Conservation (phyloP, 305 asterid genomes). For the Solanum aculeatissimum region DNA sequence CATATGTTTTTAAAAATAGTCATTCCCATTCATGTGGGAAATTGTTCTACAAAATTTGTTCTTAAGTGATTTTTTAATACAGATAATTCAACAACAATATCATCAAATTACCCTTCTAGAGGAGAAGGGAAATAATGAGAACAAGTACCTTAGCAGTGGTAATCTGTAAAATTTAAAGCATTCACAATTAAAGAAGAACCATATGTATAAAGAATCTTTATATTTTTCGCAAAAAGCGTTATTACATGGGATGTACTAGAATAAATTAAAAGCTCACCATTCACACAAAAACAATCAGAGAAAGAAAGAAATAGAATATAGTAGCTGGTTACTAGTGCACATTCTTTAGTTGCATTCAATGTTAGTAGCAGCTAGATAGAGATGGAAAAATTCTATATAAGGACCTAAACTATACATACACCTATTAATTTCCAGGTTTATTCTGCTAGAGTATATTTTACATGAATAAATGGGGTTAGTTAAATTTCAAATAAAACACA, state of each 20-base stretch:
- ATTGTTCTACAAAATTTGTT: too few relatives aligned
- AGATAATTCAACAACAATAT: too few relatives aligned
- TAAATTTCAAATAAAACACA: not conserved
- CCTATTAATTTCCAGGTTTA: not conserved
- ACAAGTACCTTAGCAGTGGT: not conserved
- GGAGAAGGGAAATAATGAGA: not conserved
- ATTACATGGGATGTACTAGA: not conserved
- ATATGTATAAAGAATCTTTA: not conserved
- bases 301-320: not conserved
- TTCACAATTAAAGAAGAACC: not conserved
- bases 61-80: too few relatives aligned
- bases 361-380: not conserved
- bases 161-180: not conserved
- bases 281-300: not conserved
- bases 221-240: not conserved
- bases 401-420: not conserved
- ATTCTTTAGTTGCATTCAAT: not conserved
- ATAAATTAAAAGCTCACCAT: not conserved
- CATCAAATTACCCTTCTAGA: not conserved
- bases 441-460: not conserved
- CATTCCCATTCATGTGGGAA: too few relatives aligned
- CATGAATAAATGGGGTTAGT: constrained; percentile 10
- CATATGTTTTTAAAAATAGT: too few relatives aligned
- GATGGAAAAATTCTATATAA: not conserved
- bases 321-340: not conserved